Conservation (phyloP, 1,139 yeast species). For the Candida pseudoviswanathii region DNA sequence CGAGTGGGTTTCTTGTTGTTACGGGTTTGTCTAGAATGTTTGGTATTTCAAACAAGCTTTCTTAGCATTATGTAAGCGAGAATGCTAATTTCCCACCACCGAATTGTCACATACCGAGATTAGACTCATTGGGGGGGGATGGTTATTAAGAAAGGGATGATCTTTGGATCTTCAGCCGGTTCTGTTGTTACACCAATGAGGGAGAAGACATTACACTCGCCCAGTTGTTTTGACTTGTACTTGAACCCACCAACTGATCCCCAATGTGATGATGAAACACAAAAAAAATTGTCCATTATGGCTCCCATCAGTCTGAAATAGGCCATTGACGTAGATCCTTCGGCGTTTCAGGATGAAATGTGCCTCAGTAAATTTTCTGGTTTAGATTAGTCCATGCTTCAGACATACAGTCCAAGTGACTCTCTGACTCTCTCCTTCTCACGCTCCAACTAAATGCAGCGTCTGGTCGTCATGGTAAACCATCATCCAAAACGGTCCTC, state of each 20-base stretch:
- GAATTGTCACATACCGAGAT: background rate
- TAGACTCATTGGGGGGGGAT: background rate
- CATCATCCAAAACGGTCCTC: background rate
- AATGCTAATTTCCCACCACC: background rate
- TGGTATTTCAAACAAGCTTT: background rate
- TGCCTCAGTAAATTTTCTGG: background rate
- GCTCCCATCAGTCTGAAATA: background rate
- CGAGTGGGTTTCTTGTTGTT: background rate
- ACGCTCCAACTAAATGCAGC: too few species aligned
- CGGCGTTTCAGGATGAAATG: background rate
- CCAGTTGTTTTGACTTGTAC: background rate
- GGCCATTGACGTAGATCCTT: slow-evolving; percentile 1
- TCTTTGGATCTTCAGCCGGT: background rate
- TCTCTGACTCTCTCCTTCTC: too few species aligned
- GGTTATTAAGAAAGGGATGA: background rate
- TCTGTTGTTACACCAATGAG: background rate
- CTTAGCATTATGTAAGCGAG: background rate
- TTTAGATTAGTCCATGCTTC: too few species aligned
- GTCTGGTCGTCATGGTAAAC: background rate
- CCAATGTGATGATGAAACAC: slow-evolving; percentile 3
- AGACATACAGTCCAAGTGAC: too few species aligned
- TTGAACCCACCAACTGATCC: background rate
- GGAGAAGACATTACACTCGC: background rate
- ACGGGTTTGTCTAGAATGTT: background rate
- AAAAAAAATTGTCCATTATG: background rate